phyloP scores from a whole-genome alignment of 129 eudicot genomes.

The Glebionis coronaria region DNA sequence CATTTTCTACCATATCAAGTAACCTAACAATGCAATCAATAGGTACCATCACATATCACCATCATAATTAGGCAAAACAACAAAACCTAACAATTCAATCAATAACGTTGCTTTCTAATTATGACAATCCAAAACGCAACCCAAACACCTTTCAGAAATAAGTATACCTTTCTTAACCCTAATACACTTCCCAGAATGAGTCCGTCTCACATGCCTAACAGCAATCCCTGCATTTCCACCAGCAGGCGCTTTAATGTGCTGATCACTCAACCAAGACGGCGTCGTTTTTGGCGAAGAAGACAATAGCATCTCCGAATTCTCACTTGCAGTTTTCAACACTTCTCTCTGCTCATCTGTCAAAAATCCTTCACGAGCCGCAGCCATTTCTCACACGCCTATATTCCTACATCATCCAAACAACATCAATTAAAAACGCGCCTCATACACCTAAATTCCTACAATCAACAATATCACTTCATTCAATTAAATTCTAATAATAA shows the following conservation, averaged over 20 bases:
- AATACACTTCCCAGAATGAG: constrained; percentile 62
- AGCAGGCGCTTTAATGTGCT: constrained; percentile 54
- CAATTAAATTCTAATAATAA: not conserved
- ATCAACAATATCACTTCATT: constrained; percentile 16
- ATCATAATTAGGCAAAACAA: constrained; percentile 1
- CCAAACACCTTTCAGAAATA: not conserved
- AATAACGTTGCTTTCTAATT: too few relatives aligned
- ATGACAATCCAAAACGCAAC: too few relatives aligned
- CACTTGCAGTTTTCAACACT: constrained; percentile 52
- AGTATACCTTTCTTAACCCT: constrained; percentile 63
- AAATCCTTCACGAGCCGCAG: constrained; percentile 63
- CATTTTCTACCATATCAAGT: not conserved
- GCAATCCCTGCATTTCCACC: constrained; percentile 53
- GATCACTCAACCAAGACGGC: constrained; percentile 43
- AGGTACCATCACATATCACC: not conserved
- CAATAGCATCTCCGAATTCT: constrained; percentile 50
- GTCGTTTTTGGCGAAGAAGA: constrained; percentile 66
- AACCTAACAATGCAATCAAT: not conserved
- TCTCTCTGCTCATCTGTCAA: constrained; percentile 83
- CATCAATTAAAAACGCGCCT: too few relatives aligned
- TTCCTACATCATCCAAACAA: too few relatives aligned
- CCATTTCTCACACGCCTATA: constrained; percentile 35
- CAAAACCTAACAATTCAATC: not conserved
- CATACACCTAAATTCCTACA: constrained; percentile 12
- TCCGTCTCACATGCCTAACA: constrained; percentile 65